A percentile compares a stretch with the other conserved stretches of the same genome.
Conservation (phyloP, 1,284 basidiomycete species). For the Agaricales sp. region DNA sequence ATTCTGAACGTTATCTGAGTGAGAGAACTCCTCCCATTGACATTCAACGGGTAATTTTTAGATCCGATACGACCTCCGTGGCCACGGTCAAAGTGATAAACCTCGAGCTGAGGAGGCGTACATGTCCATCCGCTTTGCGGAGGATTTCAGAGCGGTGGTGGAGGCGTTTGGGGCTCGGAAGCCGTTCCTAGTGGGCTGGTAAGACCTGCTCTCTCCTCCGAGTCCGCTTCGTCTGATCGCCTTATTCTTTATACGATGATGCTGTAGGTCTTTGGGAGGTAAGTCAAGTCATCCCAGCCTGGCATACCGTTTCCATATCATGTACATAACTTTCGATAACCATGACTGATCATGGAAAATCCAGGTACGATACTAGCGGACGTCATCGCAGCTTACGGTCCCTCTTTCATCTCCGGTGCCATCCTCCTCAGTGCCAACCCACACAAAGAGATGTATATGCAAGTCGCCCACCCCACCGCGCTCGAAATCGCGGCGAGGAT, state of each 20-base stretch:
- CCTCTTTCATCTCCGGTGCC: not conserved
- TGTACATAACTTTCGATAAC: not conserved
- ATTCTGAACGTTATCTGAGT: no score
- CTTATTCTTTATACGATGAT: no score
- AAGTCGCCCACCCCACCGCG: not conserved
- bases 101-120: constrained; percentile 13
- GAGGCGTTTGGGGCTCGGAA: constrained; percentile 15
- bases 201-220: no score
- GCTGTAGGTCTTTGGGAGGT: no score
- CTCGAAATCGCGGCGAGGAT: not conserved
- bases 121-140: constrained; percentile 14
- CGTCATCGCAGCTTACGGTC: not conserved
- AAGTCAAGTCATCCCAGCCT: no score
- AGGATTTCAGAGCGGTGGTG: constrained; percentile 19
- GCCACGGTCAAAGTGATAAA: constrained; percentile 19
- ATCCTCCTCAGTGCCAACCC: not conserved
- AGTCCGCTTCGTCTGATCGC: no score
- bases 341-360: no score
- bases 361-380: no score
- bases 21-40: no score
- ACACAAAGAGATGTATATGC: not conserved
- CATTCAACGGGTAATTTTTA: no score
- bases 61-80: constrained; percentile 24
- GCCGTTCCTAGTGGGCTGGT: constrained; percentile 19
- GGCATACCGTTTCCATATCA: no score